Conservation (phyloP, 139 green algal species). For the Chlamydomonas incerta region DNA sequence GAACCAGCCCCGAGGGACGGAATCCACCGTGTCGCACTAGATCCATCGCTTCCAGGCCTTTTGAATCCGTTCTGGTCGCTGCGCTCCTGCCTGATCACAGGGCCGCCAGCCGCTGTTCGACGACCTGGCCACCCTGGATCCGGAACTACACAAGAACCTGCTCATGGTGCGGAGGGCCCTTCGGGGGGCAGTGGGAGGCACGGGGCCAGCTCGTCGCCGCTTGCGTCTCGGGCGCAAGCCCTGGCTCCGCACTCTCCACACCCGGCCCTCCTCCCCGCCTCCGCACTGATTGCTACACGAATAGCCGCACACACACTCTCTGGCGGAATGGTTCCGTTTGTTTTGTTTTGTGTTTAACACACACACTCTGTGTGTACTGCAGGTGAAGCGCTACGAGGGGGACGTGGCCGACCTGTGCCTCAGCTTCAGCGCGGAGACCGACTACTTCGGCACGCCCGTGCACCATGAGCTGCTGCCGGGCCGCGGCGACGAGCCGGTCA, state of each 20-base stretch:
- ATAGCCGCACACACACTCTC: too few relatives aligned
- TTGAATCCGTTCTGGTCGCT: too few relatives aligned
- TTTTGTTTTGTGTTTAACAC: too few relatives aligned
- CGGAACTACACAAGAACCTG: constrained; percentile 55
- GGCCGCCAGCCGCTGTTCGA: constrained; percentile 75
- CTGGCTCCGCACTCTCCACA: too few relatives aligned
- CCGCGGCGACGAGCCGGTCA: constrained; percentile 41
- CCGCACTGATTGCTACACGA: not conserved
- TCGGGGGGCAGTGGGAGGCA: too few relatives aligned
- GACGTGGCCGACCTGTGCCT: constrained; percentile 79
- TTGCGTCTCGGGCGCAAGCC: too few relatives aligned
- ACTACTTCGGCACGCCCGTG: constrained; percentile 5
- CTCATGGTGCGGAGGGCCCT: constrained; percentile 36
- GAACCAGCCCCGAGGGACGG: too few relatives aligned
- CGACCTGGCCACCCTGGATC: constrained; percentile 80
- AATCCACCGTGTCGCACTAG: too few relatives aligned
- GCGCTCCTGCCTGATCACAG: constrained; percentile 52
- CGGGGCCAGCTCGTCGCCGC: too few relatives aligned
- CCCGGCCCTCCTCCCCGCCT: too few relatives aligned
- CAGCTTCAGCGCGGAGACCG: constrained; percentile 76
- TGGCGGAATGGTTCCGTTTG: too few relatives aligned
- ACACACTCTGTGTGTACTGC: not conserved
- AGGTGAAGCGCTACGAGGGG: constrained; percentile 80
- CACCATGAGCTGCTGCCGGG: constrained; percentile 77
- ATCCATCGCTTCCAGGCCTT: too few relatives aligned